Conservation (phyloP, 2,329 filamentous ascomycete genomes). For the Keithomyces neogunnii region DNA sequence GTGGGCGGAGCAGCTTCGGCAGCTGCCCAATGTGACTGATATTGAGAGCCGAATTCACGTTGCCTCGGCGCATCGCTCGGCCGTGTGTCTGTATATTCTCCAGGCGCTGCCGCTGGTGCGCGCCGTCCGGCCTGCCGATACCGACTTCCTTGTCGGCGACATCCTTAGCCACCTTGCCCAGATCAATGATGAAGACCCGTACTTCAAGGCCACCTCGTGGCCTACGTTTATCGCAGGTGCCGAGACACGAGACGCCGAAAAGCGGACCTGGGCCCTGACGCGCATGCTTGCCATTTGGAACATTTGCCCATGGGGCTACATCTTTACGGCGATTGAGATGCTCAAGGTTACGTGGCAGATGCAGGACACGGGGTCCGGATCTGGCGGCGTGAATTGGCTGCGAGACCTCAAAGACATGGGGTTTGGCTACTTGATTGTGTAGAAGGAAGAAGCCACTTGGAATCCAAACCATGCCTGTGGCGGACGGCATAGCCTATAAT, state of each 20-base stretch:
- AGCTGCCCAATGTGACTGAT: constrained; percentile 26
- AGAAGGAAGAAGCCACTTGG: constrained; percentile 1
- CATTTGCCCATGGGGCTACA: constrained; percentile 41
- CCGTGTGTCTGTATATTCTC: constrained; percentile 38
- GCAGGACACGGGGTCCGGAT: constrained; percentile 24
- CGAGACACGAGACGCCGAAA: constrained; percentile 37
- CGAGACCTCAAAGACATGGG: constrained; percentile 33
- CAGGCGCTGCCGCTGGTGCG: constrained; percentile 31
- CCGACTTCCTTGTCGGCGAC: constrained; percentile 37
- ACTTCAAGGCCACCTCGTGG: constrained; percentile 54
- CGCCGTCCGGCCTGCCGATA: constrained; percentile 28
- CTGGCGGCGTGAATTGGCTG: constrained; percentile 28
- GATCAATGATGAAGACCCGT: constrained; percentile 37
- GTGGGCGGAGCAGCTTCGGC: constrained; percentile 32
- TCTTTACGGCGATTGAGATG: constrained; percentile 40
- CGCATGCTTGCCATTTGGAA: constrained; percentile 36
- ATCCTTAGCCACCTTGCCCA: constrained; percentile 41
- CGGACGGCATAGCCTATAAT: no score
- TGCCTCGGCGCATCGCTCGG: constrained; percentile 37
- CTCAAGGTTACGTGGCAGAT: constrained; percentile 38
- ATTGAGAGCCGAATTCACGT: constrained; percentile 34
- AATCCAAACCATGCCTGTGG: no score
- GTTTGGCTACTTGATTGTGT: constrained; percentile 40
- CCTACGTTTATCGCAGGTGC: constrained; percentile 50
- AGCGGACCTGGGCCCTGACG: constrained; percentile 42